These are phyloP conservation scores for Pseudevernia furfuracea DNA, from an alignment of 495 filamentous ascomycete species.

Conservation along the genomic window DNA sequence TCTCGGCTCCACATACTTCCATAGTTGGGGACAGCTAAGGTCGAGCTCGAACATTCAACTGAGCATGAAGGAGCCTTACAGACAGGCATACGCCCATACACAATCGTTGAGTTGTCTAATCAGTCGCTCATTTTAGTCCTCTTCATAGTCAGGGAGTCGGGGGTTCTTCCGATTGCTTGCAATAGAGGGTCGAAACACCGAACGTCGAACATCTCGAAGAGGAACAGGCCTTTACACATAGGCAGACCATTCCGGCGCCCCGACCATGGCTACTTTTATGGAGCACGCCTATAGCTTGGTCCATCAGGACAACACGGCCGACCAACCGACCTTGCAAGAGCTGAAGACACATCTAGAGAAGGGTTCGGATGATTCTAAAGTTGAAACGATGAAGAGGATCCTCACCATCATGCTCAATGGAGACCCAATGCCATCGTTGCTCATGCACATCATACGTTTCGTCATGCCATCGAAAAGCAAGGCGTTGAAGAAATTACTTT, in stretches of 20 bases:
- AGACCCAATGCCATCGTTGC: conserved; percentile 84
- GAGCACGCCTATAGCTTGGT: conserved; percentile 92
- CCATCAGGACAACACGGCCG: conserved; percentile 88
- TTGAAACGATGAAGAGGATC: conserved; percentile 98
- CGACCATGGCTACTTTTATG: conserved; percentile 85
- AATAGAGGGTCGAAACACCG: conserved; percentile 3
- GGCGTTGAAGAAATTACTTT: conserved; percentile 93
- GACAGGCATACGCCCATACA: conserved; percentile 1
- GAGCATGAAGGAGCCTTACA: conserved; percentile 6
- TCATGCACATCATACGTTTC: conserved; percentile 99
- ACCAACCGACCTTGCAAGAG: conserved; percentile 84
- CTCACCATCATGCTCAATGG: conserved; percentile 97
- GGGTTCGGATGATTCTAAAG: conserved; percentile 91
- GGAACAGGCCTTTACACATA: background rate
- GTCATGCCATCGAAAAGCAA: conserved; percentile 98
- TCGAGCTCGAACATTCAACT: background rate
- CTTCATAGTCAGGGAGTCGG: background rate
- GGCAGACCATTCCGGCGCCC: background rate
- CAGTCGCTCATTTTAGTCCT: background rate
- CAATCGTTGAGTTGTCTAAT: background rate
- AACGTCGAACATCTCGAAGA: conserved; percentile 1
- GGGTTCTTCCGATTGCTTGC: background rate
- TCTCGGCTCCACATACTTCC: conserved; percentile 15
- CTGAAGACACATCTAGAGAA: conserved; percentile 93
- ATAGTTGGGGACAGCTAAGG: conserved; percentile 13